These are phyloP conservation scores for Yamadazyma taylorii DNA, from an alignment of 1,139 yeast genomes.

Conservation along the genomic window DNA sequence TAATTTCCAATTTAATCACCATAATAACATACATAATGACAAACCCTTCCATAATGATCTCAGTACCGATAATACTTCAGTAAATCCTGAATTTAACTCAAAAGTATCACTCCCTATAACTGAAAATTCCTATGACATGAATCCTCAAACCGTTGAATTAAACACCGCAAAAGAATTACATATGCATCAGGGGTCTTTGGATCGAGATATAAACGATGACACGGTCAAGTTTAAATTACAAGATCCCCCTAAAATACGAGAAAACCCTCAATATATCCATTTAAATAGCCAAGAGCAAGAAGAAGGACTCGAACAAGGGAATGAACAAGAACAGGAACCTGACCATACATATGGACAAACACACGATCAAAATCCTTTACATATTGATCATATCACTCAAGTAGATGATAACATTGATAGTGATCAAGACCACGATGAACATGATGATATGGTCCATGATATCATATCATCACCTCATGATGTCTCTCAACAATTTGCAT, in stretches of 20 bases:
- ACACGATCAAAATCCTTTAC: conserved; percentile 4
- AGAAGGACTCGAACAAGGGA: too few species aligned
- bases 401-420: conserved; percentile 11
- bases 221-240: conserved; percentile 19
- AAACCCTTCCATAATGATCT: conserved; percentile 5
- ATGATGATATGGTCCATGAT: conserved; percentile 9
- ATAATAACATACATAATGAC: conserved; percentile 2
- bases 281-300: too few species aligned
- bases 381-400: conserved; percentile 7
- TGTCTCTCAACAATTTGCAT: conserved; percentile 14
- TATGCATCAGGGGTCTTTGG: conserved; percentile 13
- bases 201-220: conserved; percentile 7
- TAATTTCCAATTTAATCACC: conserved; percentile 10
- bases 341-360: too few species aligned
- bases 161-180: conserved; percentile 19
- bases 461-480: conserved; percentile 10
- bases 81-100: conserved; percentile 11
- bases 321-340: too few species aligned
- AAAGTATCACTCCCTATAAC: conserved; percentile 17
- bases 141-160: conserved; percentile 17
- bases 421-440: conserved; percentile 2
- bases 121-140: conserved; percentile 16
- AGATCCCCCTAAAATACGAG: conserved; percentile 23
- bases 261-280: conserved; percentile 3
- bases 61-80: conserved; percentile 13